Conservation (phyloP, 228 moss, liverwort and hornwort genomes). For the Sphagnum magellanicum region DNA sequence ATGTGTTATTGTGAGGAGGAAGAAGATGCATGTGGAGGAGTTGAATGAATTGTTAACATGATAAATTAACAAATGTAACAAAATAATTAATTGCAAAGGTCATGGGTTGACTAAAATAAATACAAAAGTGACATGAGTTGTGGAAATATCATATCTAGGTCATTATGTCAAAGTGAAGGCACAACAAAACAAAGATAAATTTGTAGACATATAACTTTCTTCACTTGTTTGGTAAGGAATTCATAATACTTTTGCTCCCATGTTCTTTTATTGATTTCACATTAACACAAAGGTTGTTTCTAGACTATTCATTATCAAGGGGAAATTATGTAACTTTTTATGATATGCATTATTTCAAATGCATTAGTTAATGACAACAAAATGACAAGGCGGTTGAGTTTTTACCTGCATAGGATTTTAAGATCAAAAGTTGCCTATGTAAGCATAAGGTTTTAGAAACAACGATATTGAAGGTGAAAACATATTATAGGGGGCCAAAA, state of each 20-base stretch:
- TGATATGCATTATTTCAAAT: not conserved
- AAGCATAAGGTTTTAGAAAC: slow-evolving; percentile 52
- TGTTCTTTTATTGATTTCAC: not conserved
- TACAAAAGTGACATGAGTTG: too few species aligned
- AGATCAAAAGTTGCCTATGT: slow-evolving; percentile 52
- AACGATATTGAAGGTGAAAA: slow-evolving; percentile 14
- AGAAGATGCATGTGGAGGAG: too few species aligned
- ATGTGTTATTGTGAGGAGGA: too few species aligned
- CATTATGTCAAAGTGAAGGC: too few species aligned
- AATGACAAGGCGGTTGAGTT: not conserved
- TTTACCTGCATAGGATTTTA: slow-evolving; percentile 14
- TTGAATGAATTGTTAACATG: too few species aligned
- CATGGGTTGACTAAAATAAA: too few species aligned
- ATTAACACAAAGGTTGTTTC: not conserved
- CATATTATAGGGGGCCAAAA: too few species aligned
- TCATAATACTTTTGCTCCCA: not conserved
- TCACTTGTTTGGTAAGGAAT: slow-evolving; percentile 45
- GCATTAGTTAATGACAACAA: not conserved
- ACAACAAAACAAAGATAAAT: slow-evolving; percentile 1
- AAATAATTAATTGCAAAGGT: too few species aligned
- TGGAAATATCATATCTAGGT: too few species aligned
- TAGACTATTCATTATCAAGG: too few species aligned
- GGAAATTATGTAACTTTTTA: not conserved
- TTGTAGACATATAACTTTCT: slow-evolving; percentile 28
- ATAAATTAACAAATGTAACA: too few species aligned